Evolutionary conservation across 257 asterid species (phyloP), one percentile per base, ranked within the genome.

Genomic region (Eustoma russellianum): DNA sequence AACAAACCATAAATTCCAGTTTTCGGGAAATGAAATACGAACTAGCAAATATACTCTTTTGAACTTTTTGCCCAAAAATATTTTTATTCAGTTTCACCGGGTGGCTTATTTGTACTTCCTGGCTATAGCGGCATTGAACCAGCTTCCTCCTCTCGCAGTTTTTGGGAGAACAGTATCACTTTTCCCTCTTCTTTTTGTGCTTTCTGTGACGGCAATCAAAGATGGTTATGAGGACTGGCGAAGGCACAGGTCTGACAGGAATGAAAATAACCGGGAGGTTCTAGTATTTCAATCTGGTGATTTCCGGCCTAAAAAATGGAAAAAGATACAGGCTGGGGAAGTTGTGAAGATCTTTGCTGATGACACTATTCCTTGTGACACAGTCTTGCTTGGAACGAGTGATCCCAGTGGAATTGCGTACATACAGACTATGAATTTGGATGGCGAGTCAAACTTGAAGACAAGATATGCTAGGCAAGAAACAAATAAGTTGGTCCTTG

Each of bases 221-320:
- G 98, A 92, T 76, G 97, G 97, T 50, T 92, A 92, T 65, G 97
- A 91, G 77, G 98, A 92, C 71, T 92, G 97, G 98, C 78, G 98
- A 69, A 79, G 98, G 55, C 98, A 92, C 83, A 77, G 98, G 71
- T 92, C 97, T 45, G 98, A 92, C 62, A 79, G 90, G 82, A 92
- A 92, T 56, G 98, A 92, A 78, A 92, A 92, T 70, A 85, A 92
- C 60, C 80, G 97, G 53, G 98, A 88, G 76, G 82, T 90, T 61
- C 56, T 82, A 50, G 94, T 92, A 70, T 79, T 80, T 15, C 94
- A 85, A 61, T 64, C 73, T 34, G 84, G 81, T 53, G 77, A 75
- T 52, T 87, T 82, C 63, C 55, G 48, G 63, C 79, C 73, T 53
- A 85, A 81, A 69, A 70, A 77, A 70, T 88, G 98, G 98, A 88